Conservation (phyloP, 306 rosid species). For the Vicia sativa region DNA sequence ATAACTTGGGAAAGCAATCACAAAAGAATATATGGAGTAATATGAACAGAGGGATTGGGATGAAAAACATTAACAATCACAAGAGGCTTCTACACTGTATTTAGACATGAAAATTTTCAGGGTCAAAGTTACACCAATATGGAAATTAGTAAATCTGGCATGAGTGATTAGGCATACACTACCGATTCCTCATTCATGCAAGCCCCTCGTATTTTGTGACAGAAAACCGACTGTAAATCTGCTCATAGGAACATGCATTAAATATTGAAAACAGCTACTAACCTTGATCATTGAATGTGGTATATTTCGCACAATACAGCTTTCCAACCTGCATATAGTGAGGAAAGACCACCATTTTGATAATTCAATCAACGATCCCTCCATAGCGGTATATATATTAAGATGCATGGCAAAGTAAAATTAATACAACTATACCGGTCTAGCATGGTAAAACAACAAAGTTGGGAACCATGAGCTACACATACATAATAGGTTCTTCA, state of each 20-base stretch:
- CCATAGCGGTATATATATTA: conserved; percentile 31
- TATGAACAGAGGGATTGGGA: conserved; percentile 6
- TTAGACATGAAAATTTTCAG: conserved; percentile 26
- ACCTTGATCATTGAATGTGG: conserved; percentile 97
- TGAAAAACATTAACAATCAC: conserved; percentile 15
- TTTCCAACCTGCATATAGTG: conserved; percentile 92
- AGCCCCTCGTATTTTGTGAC: conserved; percentile 13
- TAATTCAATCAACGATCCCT: conserved; percentile 71
- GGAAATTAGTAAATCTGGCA: conserved; percentile 20
- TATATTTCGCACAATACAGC: conserved; percentile 94
- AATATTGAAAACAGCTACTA: conserved; percentile 37
- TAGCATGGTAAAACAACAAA: conserved; percentile 33
- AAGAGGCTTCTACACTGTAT: conserved; percentile 16
- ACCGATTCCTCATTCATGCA: conserved; percentile 12
- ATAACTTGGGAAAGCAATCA: conserved; percentile 26
- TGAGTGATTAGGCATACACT: conserved; percentile 6
- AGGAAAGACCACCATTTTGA: conserved; percentile 74
- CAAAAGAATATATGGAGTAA: conserved; percentile 27
- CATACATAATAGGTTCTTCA: too few species aligned
- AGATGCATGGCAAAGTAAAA: conserved; percentile 16
- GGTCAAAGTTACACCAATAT: conserved; percentile 26
- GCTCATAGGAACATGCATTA: conserved; percentile 37
- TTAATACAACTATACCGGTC: conserved; percentile 34
- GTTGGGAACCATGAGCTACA: conserved; percentile 19
- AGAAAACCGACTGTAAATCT: conserved; percentile 23